Base-by-base conservation (phyloP, 2,329 filamentous ascomycete species). In the Botryosphaeria dothidea region DNA sequence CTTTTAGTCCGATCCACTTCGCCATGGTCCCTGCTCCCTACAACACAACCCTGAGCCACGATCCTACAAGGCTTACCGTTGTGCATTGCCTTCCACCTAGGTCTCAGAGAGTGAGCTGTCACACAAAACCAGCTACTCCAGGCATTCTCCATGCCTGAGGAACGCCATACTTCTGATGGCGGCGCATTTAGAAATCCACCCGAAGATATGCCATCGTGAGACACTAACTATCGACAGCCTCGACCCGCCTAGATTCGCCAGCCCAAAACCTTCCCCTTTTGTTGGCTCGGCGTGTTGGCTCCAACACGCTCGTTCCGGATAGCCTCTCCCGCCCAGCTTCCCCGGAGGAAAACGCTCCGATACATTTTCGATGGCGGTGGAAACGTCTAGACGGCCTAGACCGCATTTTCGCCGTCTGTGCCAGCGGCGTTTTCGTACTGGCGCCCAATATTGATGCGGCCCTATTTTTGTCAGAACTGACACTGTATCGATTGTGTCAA, bases 41-140 rank as follows among this genome's bases (percentile, higher is more conserved):
- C 31, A 41, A 56, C 34, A 9, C 38, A 25, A 46, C 41, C 27
- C 19, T 21, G 15, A 25, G 41, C 17, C 38, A 36, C 56, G 31
- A 45, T 34, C 38, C 41, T n/a, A 60, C 56, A 46, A 60, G 56
- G 56, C 56, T 23, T 29, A 25, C 56, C 56, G 38, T 31, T 7
- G 25, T n/a, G 9, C 25, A 21, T 29, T 38, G 17, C 13, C n/a
- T n/a, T 31, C 38, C 19, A n/a, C 15, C 56, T 45, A 21, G 11
- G 17, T 60, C 56, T 46, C 56, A 60, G 29, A 60, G 29, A 60
- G 43, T 46, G 27, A 60, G 17, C 25, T 60, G 56, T 45, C 56
- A 45, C 41, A 60, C 38, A 15, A 34, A 7, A 27, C 38, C 23
- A 23, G n/a, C 38, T 17, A 15, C 15, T n/a, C 8, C 46, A 31